These are phyloP conservation scores for Liriodendron chinense DNA, from an alignment of 164 flowering plant genomes.

Conservation along the genomic window DNA sequence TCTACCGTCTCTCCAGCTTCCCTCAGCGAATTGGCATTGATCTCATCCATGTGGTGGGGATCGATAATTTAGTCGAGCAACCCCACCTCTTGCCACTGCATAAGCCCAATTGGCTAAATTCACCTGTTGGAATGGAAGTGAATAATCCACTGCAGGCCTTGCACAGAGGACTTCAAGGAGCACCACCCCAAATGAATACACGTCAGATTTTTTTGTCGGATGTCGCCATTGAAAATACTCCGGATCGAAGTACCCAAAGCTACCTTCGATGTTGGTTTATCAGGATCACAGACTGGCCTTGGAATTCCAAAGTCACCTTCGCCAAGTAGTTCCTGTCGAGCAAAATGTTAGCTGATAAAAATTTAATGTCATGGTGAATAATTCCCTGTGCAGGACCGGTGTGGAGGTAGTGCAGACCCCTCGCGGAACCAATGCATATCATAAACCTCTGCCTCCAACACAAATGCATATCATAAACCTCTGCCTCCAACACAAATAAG, in stretches of 20 bases:
- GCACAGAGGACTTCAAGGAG: constrained; percentile 40
- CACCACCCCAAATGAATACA: constrained; percentile 25
- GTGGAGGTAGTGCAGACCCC: constrained; percentile 30
- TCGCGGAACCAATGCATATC: constrained; percentile 30
- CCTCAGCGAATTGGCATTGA: constrained; percentile 37
- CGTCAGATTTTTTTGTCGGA: constrained; percentile 20
- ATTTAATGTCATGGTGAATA: constrained; percentile 25
- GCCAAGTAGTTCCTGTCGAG: constrained; percentile 21
- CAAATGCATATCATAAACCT: constrained; percentile 29
- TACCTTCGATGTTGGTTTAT: constrained; percentile 23
- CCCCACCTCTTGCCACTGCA: not conserved
- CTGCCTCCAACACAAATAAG: constrained; percentile 28
- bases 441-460: constrained; percentile 31
- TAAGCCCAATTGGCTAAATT: constrained; percentile 37
- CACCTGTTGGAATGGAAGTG: constrained; percentile 59
- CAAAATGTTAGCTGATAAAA: constrained; percentile 24
- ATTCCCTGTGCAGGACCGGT: constrained; percentile 25
- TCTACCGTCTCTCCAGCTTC: constrained; percentile 66
- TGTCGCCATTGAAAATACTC: constrained; percentile 18
- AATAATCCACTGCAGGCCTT: constrained; percentile 62
- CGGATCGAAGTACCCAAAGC: constrained; percentile 25
- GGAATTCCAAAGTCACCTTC: constrained; percentile 29
- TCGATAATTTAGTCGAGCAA: not conserved
- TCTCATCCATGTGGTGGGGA: not conserved
- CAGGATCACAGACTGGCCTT: not conserved